Evolutionary conservation across 148 eudicot species (phyloP).

Genomic region (Heliosperma pusillum): DNA sequence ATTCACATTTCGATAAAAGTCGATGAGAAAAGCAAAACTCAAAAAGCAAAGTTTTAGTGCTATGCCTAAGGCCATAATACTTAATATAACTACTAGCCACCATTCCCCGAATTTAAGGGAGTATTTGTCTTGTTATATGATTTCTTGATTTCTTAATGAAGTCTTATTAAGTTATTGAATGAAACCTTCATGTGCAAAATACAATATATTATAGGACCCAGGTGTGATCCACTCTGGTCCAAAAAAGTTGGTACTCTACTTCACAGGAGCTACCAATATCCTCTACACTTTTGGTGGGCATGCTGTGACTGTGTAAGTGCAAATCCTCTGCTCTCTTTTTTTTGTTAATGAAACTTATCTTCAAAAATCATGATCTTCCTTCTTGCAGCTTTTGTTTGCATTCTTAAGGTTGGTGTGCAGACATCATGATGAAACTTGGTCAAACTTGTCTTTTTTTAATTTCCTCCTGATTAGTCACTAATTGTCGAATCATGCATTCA

Average conservation of each 20-base stretch:
- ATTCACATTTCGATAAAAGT: conserved; percentile 4
- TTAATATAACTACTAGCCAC: conserved; percentile 2
- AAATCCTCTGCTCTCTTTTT: conserved; percentile 1
- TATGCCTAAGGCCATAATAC: conserved; percentile 8
- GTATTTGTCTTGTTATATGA: conserved; percentile 9
- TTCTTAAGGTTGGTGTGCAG: conserved; percentile 20
- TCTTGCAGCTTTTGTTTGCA: conserved; percentile 30
- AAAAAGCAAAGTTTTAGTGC: conserved; percentile 6
- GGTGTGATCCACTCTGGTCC: too few relatives aligned
- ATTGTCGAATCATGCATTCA: neutral
- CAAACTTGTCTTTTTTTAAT: conserved; percentile 16
- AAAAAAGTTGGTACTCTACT: too few relatives aligned
- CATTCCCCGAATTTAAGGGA: conserved; percentile 16
- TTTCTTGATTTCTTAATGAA: conserved; percentile 14
- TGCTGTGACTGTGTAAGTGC: neutral
- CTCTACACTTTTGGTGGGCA: too few relatives aligned
- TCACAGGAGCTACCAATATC: too few relatives aligned
- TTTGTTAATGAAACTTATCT: neutral
- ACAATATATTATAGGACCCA: neutral
- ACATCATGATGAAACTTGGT: conserved; percentile 26
- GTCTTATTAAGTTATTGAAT: conserved; percentile 1
- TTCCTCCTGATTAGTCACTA: conserved; percentile 13
- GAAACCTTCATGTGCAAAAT: conserved; percentile 2
- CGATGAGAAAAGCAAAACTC: neutral
- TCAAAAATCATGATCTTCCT: conserved; percentile 12